These are phyloP conservation scores for Podaxis pistillaris DNA, from an alignment of 768 basidiomycete species.

Conservation along the genomic window DNA sequence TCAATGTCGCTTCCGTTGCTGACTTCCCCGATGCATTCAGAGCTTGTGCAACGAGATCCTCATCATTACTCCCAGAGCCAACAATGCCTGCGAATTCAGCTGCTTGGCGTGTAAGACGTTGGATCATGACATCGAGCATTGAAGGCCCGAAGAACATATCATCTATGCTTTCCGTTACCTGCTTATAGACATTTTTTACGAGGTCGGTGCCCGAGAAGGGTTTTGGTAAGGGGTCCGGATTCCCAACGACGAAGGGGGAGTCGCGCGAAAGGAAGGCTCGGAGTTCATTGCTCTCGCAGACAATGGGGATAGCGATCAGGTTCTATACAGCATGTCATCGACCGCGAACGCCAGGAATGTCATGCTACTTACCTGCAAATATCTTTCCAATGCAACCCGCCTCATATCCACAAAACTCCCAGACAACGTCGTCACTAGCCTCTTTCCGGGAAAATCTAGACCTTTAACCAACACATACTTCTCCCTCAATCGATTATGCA, in stretches of 20 bases:
- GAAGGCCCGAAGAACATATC: constrained; percentile 97
- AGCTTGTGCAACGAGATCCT: constrained; percentile 81
- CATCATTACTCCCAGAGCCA: constrained; percentile 75
- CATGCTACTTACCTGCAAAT: constrained; percentile 70
- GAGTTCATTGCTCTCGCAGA: constrained; percentile 82
- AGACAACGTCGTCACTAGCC: constrained; percentile 85
- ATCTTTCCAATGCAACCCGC: constrained; percentile 78
- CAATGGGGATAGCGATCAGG: constrained; percentile 67
- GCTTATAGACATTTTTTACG: constrained; percentile 85
- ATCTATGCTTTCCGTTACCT: constrained; percentile 92
- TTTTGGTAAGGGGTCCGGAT: constrained; percentile 41
- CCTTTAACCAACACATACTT: constrained; percentile 61
- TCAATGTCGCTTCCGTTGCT: constrained; percentile 64
- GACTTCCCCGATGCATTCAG: constrained; percentile 67
- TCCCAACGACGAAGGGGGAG: constrained; percentile 74
- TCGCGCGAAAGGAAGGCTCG: constrained; percentile 85
- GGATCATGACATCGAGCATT: constrained; percentile 94
- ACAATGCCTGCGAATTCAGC: constrained; percentile 85
- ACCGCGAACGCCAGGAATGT: neutral
- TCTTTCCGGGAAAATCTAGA: constrained; percentile 91
- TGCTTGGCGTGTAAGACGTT: constrained; percentile 85
- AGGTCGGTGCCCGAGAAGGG: constrained; percentile 70
- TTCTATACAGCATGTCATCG: constrained; percentile 40
- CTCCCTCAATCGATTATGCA: constrained; percentile 86
- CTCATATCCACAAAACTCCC: constrained; percentile 86